Conservation (phyloP, 345 rosid species). For the Murraya koenigii region DNA sequence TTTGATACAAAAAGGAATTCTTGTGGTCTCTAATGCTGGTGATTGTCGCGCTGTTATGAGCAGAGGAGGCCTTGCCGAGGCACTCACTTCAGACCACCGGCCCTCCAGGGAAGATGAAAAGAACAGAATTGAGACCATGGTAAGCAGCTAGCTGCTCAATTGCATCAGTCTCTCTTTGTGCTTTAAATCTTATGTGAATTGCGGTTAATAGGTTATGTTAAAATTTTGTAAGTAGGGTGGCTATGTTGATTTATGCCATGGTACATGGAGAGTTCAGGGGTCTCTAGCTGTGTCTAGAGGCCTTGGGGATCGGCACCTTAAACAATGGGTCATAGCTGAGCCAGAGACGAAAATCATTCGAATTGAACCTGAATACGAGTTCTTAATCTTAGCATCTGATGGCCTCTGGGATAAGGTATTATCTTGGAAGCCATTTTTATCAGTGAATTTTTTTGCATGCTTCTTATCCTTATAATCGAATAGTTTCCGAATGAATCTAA, state of each 20-base stretch:
- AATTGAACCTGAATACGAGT: slow-evolving; percentile 58
- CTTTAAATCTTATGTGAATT: not conserved
- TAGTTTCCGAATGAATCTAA: not conserved
- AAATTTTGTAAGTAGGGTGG: slow-evolving; percentile 53
- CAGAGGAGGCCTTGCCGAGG: slow-evolving; percentile 64
- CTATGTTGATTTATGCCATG: slow-evolving; percentile 69
- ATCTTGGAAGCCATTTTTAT: not conserved
- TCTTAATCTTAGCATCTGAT: slow-evolving; percentile 91
- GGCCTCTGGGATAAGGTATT: slow-evolving; percentile 97
- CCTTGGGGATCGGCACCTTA: slow-evolving; percentile 72
- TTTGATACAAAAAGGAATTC: slow-evolving; percentile 57
- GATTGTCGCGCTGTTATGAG: slow-evolving; percentile 96
- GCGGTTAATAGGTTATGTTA: not conserved
- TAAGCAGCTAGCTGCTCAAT: slow-evolving; percentile 22
- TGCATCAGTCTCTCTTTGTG: not conserved
- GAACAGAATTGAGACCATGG: slow-evolving; percentile 62
- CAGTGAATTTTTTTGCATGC: not conserved
- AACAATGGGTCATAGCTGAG: slow-evolving; percentile 85
- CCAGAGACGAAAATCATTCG: slow-evolving; percentile 62
- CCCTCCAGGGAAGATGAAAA: slow-evolving; percentile 80
- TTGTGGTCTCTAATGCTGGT: slow-evolving; percentile 80
- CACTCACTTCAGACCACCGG: slow-evolving; percentile 82
- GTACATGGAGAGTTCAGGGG: slow-evolving; percentile 91
- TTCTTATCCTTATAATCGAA: not conserved
- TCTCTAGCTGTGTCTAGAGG: slow-evolving; percentile 84